Evolutionary conservation across 1,284 basidiomycete species (phyloP), one percentile per base, ranked within the genome.

Genomic region (Neolentinus lepideus): DNA sequence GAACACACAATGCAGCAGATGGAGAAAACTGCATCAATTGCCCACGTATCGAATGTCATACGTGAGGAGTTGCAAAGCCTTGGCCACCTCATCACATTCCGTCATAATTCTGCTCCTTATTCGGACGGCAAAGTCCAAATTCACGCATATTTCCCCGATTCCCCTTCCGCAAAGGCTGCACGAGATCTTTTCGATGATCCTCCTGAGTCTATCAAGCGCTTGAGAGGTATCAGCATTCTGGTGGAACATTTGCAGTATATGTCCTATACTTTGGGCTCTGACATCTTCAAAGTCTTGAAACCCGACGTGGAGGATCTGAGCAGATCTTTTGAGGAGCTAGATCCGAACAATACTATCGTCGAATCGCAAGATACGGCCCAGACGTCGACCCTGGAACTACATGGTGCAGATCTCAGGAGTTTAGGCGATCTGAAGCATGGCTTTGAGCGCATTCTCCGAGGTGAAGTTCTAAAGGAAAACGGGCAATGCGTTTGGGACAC

Each of bases 401-500:
- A 36, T 68, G 0, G 77, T 77, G 0, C 72, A 9, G 71, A 76
- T 14, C 61, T 75, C 10, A 71, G 73, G 45, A 69, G 76, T 2
- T 64, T 89, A 1, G 76, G 77, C 0, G 66, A 65, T 48, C 72
- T 85, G 53, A 88, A 87, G 62, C 64, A 70, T 0, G 75, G 81
- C 54, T 75, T 87, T 21, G 84, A 87, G 61, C 71, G 71, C n/a
- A 69, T 84, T 12, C 64, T 84, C 0, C 75, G 72, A 1, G 86
- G 88, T 0, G 83, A 88, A 59, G 69, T 75, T 2, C 66, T 88
- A 29, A 71, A 67, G 19, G 62, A 76, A 21, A 72, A 79, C 43
- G 77, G 75, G 14, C 76, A 75, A 46, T 67, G 74, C 2, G 69
- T 79, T 1, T 90, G 87, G 87, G 82, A 88, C 58, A 69, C 72